A percentile compares a stretch with the other conserved stretches of the same genome.
Conservation (phyloP, 495 filamentous ascomycete species). For the Penicillium goetzii region DNA sequence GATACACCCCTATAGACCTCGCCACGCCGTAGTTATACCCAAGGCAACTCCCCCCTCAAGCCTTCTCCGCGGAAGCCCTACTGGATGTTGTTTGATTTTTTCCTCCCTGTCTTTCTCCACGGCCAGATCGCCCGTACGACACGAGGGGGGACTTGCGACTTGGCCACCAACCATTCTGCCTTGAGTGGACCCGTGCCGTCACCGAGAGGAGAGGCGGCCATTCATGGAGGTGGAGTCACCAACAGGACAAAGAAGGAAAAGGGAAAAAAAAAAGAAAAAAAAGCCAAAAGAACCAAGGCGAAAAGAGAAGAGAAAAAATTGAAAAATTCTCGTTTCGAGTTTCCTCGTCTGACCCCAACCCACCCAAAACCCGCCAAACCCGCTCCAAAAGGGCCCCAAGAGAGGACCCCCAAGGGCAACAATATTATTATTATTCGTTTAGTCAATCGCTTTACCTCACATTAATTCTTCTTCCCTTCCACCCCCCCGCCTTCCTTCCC, state of each 20-base stretch:
- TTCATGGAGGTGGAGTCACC: constrained; percentile 15
- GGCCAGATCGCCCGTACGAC: constrained; percentile 13
- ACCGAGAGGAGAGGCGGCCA: constrained; percentile 19
- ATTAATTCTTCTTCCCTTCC: constrained; percentile 33
- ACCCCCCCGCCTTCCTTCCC: constrained; percentile 21
- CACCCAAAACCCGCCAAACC: constrained; percentile 13
- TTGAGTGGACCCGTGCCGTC: constrained; percentile 27
- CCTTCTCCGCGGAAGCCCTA: constrained; percentile 17
- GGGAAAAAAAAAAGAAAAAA: constrained; percentile 11
- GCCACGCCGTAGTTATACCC: background rate
- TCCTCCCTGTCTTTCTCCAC: constrained; percentile 6
- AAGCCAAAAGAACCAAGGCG: constrained; percentile 19
- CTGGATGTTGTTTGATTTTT: constrained; percentile 8
- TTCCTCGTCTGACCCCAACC: constrained; percentile 14
- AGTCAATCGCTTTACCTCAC: constrained; percentile 55
- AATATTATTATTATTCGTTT: constrained; percentile 42
- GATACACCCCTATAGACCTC: background rate
- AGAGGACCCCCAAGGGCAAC: no score
- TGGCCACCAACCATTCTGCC: constrained; percentile 19
- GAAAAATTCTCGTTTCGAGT: background rate
- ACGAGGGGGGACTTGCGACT: constrained; percentile 15
- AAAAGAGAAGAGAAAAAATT: background rate
- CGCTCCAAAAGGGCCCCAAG: constrained; percentile 4
- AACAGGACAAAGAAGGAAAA: constrained; percentile 22
- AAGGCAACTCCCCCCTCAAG: background rate